Percentiles rank a stretch among this genome's conserved stretches.
Conservation (phyloP, 208 protist genomes). For the Acanthamoeba sp. region DNA sequence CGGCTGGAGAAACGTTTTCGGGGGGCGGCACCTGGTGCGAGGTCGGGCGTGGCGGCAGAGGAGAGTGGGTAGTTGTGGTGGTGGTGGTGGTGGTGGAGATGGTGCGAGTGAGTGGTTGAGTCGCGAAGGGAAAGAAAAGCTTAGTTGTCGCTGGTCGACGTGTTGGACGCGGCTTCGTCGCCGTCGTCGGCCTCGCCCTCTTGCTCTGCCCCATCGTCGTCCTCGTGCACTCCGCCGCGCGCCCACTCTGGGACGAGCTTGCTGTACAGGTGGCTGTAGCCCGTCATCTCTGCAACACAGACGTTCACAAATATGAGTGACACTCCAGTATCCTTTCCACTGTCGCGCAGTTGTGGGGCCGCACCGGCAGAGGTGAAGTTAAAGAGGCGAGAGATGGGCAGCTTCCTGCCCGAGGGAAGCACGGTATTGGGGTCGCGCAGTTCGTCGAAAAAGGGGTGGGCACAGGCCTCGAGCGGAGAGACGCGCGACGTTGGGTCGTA, state of each 20-base stretch:
- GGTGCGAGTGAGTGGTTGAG: too few species aligned
- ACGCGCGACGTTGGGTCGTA: conserved; percentile 95
- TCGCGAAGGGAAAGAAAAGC: not conserved
- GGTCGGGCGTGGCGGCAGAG: too few species aligned
- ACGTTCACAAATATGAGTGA: not conserved
- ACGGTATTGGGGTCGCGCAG: conserved; percentile 90
- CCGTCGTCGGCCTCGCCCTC: not conserved
- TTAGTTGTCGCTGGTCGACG: not conserved
- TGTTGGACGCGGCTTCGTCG: not conserved
- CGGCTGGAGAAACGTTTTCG: too few species aligned
- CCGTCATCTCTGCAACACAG: not conserved
- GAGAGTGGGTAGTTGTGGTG: too few species aligned
- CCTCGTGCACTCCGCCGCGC: conserved; percentile 20
- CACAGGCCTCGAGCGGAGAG: conserved; percentile 93
- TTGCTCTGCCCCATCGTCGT: not conserved
- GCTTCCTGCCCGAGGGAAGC: conserved; percentile 82
- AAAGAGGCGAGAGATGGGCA: conserved; percentile 88
- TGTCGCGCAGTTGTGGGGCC: too few species aligned
- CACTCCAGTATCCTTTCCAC: not conserved
- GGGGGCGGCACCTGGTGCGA: too few species aligned
- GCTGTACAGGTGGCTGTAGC: conserved; percentile 27
- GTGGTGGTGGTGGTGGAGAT: not conserved
- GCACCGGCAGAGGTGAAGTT: conserved; percentile 88
- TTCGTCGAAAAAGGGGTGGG: conserved; percentile 99
- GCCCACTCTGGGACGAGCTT: conserved; percentile 22